Percentiles rank a stretch among this genome's conserved stretches.
Evolutionary conservation across 768 basidiomycete species (phyloP).

Genomic region (Obba rivulosa): DNA sequence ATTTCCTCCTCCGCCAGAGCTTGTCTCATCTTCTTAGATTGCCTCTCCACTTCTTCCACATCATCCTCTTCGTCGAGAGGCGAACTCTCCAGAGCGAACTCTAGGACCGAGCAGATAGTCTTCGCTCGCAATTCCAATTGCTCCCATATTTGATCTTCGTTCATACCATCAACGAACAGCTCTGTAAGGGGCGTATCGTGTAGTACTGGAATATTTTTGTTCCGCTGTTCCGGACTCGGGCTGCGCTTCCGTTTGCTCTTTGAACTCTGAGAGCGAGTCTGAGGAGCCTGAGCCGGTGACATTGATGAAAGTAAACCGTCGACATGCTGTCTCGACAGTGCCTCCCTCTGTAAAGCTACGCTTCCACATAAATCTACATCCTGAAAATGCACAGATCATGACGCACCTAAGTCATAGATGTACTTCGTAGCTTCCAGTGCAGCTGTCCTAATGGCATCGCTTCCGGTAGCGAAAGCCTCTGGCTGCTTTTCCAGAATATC

Average conservation of each 20-base stretch:
- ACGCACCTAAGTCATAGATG: constrained; percentile 71
- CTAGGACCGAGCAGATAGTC: constrained; percentile 63
- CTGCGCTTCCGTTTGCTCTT: constrained; percentile 39
- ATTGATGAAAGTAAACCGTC: constrained; percentile 62
- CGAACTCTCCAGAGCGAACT: constrained; percentile 56
- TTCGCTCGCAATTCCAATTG: constrained; percentile 83
- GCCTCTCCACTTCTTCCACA: constrained; percentile 25
- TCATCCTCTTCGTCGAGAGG: constrained; percentile 8
- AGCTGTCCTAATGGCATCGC: constrained; percentile 44
- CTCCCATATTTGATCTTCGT: constrained; percentile 86
- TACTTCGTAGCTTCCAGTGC: constrained; percentile 68
- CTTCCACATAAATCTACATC: background rate
- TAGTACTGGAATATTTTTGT: constrained; percentile 25
- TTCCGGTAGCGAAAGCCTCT: constrained; percentile 52
- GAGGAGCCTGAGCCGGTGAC: constrained; percentile 61
- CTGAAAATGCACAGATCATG: too few species aligned
- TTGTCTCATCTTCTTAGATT: constrained; percentile 17
- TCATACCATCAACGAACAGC: constrained; percentile 75
- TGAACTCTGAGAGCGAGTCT: constrained; percentile 64
- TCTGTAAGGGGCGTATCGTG: constrained; percentile 67
- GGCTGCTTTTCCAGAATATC: constrained; percentile 48
- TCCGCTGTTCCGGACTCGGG: constrained; percentile 27
- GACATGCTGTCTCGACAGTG: constrained; percentile 57
- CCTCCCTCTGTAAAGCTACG: constrained; percentile 66
- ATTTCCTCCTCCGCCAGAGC: constrained; percentile 25